Percentiles rank a stretch among this genome's conserved stretches.
phyloP scores from a whole-genome alignment of 257 asterid genomes.

The Echium plantagineum region DNA sequence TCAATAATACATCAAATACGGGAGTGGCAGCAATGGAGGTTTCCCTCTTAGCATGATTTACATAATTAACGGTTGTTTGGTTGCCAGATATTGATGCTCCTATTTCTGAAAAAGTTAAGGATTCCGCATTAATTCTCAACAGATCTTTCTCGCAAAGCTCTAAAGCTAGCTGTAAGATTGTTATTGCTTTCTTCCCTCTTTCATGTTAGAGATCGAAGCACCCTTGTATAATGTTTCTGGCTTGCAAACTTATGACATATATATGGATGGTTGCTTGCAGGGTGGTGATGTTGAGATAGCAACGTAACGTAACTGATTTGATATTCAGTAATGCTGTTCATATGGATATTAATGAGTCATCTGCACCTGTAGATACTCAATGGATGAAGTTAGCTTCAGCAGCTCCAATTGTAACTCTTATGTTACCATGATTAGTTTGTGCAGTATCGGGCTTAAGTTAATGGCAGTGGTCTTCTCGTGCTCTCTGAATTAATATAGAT shows the following conservation, averaged over 20 bases:
- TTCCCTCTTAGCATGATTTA: neutral
- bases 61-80: constrained; percentile 8
- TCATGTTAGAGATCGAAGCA: too few species aligned
- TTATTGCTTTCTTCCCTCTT: neutral
- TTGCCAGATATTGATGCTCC: constrained; percentile 68
- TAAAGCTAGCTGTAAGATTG: constrained; percentile 61
- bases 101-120: constrained; percentile 35
- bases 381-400: constrained; percentile 66
- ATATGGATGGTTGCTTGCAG: constrained; percentile 28
- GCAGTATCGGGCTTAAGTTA: neutral
- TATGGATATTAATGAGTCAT: constrained; percentile 28
- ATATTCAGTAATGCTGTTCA: constrained; percentile 51
- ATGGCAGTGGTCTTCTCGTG: neutral
- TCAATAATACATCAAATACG: constrained; percentile 63
- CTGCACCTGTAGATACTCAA: constrained; percentile 33
- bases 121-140: too few species aligned
- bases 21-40: constrained; percentile 92
- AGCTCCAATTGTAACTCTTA: constrained; percentile 6
- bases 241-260: neutral
- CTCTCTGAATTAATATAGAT: neutral
- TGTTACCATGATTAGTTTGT: neutral
- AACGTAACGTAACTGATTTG: constrained; percentile 93
- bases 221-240: neutral
- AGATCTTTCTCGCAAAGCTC: constrained; percentile 72
- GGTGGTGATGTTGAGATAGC: constrained; percentile 89